Evolutionary conservation across 1,284 basidiomycete species (phyloP).

Genomic region (Microbotryum saponariae): DNA sequence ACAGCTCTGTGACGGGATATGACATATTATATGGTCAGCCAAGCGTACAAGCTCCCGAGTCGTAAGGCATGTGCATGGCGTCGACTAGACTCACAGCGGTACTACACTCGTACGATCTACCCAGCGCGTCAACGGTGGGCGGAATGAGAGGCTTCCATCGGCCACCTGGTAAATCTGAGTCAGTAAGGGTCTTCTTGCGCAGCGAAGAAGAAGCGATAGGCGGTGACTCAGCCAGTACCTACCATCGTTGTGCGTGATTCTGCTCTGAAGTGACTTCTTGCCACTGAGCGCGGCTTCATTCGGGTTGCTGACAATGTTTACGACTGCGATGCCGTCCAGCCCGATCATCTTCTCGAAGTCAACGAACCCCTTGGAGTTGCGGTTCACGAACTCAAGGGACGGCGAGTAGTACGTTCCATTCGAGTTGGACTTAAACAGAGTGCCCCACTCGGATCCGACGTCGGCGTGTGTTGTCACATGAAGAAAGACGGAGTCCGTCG

Average conservation of each 20-base stretch:
- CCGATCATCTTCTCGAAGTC: constrained; percentile 99
- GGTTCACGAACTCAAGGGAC: constrained; percentile 79
- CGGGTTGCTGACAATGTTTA: constrained; percentile 82
- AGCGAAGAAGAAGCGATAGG: constrained; percentile 59
- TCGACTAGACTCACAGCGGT: constrained; percentile 57
- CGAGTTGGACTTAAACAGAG: constrained; percentile 91
- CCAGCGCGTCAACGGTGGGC: constrained; percentile 67
- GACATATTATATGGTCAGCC: not conserved
- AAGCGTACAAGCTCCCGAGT: constrained; percentile 17
- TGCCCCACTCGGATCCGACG: constrained; percentile 72
- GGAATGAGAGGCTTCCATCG: constrained; percentile 77
- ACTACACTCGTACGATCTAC: constrained; percentile 64
- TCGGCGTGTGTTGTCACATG: constrained; percentile 85
- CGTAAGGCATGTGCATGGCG: too few relatives aligned
- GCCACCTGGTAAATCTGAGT: constrained; percentile 51
- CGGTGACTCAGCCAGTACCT: constrained; percentile 56
- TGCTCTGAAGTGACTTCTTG: constrained; percentile 68
- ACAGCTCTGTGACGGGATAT: constrained; percentile 54
- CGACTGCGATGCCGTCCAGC: constrained; percentile 86
- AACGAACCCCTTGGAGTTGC: constrained; percentile 76
- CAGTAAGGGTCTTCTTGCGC: constrained; percentile 28
- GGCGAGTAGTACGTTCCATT: constrained; percentile 95
- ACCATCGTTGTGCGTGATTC: constrained; percentile 95
- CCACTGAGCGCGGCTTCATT: constrained; percentile 64
- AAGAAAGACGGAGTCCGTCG: constrained; percentile 84